A percentile compares a stretch with the other conserved stretches of the same genome.
These are phyloP conservation scores for Umbellularia californica DNA, from an alignment of 164 flowering plant species.

Conservation along the genomic window DNA sequence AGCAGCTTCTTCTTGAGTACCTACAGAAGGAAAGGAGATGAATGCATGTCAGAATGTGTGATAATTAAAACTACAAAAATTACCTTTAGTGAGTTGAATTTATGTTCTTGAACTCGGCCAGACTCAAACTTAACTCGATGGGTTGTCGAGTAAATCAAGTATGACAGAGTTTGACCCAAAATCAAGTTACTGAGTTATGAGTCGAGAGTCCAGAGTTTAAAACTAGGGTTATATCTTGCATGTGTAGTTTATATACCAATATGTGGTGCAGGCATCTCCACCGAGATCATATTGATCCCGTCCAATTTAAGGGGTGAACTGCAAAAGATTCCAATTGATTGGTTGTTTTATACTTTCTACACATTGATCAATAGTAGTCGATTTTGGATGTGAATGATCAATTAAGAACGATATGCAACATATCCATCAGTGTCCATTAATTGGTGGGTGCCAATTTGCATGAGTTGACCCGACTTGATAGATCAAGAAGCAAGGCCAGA, in stretches of 20 bases:
- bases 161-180: too few species aligned
- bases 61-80: background rate
- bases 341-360: background rate
- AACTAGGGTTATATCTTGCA: background rate
- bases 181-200: too few species aligned
- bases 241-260: background rate
- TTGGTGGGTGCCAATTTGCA: too few species aligned
- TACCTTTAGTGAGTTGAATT: background rate
- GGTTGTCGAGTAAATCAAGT: background rate
- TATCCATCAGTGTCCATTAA: too few species aligned
- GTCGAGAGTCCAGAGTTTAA: too few species aligned
- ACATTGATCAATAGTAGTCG: background rate
- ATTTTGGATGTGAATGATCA: background rate
- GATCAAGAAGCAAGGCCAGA: too few species aligned
- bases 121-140: background rate
- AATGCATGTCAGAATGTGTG: background rate
- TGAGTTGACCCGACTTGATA: too few species aligned
- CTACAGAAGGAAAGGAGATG: constrained; percentile 1
- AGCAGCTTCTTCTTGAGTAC: constrained; percentile 35
- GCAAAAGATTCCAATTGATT: background rate
- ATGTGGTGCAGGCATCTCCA: background rate
- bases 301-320: background rate
- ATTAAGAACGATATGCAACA: background rate
- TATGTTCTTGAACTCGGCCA: background rate
- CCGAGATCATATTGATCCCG: background rate